phyloP scores from a whole-genome alignment of 139 green algal species.

The Astrephomene gubernaculifera region DNA sequence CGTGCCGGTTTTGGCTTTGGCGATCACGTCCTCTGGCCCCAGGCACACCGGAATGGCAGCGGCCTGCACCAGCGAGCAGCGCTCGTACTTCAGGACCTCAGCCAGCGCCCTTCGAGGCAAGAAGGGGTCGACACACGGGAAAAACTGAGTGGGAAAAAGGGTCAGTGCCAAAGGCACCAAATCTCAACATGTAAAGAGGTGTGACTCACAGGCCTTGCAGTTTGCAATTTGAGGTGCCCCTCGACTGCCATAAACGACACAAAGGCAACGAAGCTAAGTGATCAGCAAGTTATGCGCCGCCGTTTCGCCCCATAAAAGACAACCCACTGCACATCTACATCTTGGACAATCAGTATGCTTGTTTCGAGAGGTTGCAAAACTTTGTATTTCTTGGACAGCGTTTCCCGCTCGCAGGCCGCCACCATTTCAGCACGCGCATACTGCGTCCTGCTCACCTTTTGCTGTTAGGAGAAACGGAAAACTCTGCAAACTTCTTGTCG shows the following conservation, averaged over 20 bases:
- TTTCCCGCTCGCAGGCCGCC: background rate
- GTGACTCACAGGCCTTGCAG: background rate
- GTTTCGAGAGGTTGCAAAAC: background rate
- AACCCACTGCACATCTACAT: background rate
- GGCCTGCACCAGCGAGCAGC: conserved; percentile 59
- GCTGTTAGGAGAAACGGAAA: conserved; percentile 38
- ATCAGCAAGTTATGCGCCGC: background rate
- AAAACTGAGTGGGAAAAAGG: too few relatives aligned
- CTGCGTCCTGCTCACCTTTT: conserved; percentile 55
- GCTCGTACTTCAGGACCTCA: conserved; percentile 40
- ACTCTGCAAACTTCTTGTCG: conserved; percentile 43
- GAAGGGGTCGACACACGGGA: too few relatives aligned
- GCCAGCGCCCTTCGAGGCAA: conserved; percentile 25
- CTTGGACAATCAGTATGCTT: background rate
- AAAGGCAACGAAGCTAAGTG: background rate
- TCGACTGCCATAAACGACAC: background rate
- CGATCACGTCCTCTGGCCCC: conserved; percentile 71
- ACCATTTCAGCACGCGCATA: background rate
- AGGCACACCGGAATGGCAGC: conserved; percentile 54
- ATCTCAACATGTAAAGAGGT: too few relatives aligned
- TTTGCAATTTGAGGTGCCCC: background rate
- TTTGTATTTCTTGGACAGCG: background rate
- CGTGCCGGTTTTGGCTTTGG: conserved; percentile 90
- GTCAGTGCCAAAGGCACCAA: too few relatives aligned
- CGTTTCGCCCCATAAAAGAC: background rate